These are phyloP conservation scores for Phragmites australis DNA, from an alignment of 176 grass and related monocot species.

Conservation along the genomic window DNA sequence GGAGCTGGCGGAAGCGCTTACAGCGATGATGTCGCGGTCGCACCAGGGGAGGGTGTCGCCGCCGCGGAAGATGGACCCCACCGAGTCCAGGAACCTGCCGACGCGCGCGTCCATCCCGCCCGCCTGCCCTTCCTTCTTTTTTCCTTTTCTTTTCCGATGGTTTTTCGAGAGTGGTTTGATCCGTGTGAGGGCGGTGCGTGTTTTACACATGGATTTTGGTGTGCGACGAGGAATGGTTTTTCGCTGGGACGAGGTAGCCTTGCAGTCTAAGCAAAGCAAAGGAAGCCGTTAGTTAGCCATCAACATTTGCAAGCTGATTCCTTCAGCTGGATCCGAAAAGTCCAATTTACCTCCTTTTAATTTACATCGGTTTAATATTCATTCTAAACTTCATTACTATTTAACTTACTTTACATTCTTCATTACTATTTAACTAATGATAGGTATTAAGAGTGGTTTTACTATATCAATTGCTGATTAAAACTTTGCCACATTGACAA, in stretches of 20 bases:
- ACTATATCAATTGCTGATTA: no score
- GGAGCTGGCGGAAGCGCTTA: conserved; percentile 28
- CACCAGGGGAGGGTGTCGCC: conserved; percentile 69
- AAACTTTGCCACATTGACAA: no score
- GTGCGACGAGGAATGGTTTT: neutral
- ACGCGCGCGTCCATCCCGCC: conserved; percentile 52
- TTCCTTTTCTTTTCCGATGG: neutral
- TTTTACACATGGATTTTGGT: conserved; percentile 26
- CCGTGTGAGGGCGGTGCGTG: neutral
- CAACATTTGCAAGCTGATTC: neutral
- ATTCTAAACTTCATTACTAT: no score
- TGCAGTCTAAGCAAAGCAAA: neutral
- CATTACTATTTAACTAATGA: no score
- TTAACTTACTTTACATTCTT: no score
- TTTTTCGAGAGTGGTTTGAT: conserved; percentile 26
- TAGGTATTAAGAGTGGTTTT: no score
- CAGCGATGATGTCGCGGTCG: conserved; percentile 75
- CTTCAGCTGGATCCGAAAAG: no score
- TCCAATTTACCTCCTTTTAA: no score
- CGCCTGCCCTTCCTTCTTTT: neutral
- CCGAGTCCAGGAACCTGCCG: conserved; percentile 59
- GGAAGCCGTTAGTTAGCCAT: neutral
- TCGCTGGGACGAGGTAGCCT: neutral
- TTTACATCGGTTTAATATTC: no score
- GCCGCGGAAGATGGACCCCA: conserved; percentile 77